A percentile compares a stretch with the other conserved stretches of the same genome.
Evolutionary conservation across 495 filamentous ascomycete species (phyloP).

Genomic region (Penicillium coffeae): DNA sequence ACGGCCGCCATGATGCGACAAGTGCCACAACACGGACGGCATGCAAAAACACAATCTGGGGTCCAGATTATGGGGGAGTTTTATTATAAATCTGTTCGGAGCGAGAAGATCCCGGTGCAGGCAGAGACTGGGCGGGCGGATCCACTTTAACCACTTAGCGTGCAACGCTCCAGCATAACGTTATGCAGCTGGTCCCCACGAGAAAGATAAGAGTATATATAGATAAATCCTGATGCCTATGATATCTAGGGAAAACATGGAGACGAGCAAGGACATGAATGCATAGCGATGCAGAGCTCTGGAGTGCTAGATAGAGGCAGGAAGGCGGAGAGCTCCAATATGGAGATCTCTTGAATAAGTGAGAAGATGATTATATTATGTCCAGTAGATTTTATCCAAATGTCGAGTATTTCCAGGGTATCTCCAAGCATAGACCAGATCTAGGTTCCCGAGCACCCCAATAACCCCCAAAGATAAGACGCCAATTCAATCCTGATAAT

Average conservation of each 20-base stretch:
- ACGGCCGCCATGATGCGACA: slow-evolving; percentile 46
- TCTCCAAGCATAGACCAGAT: too few species aligned
- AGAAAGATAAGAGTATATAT: too few species aligned
- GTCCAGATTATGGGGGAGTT: slow-evolving; percentile 14
- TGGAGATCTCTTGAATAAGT: background rate
- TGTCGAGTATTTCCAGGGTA: background rate
- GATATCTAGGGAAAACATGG: too few species aligned
- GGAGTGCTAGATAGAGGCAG: too few species aligned
- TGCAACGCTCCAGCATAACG: too few species aligned
- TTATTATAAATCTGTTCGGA: slow-evolving; percentile 10
- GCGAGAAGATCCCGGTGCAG: slow-evolving; percentile 21
- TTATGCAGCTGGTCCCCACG: too few species aligned
- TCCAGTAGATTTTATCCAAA: background rate
- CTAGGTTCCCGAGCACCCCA: too few species aligned
- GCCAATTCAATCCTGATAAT: too few species aligned
- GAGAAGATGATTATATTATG: background rate
- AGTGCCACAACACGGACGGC: slow-evolving; percentile 28
- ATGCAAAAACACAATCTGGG: background rate
- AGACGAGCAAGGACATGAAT: too few species aligned
- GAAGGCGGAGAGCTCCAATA: background rate
- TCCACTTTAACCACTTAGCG: slow-evolving; percentile 12
- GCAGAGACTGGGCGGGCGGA: background rate
- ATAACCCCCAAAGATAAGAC: too few species aligned
- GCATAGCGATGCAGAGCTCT: too few species aligned
- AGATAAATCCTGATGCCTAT: too few species aligned